phyloP scores from a whole-genome alignment of 2,329 filamentous ascomycete genomes.

The Chaetomiaceae sp. region DNA sequence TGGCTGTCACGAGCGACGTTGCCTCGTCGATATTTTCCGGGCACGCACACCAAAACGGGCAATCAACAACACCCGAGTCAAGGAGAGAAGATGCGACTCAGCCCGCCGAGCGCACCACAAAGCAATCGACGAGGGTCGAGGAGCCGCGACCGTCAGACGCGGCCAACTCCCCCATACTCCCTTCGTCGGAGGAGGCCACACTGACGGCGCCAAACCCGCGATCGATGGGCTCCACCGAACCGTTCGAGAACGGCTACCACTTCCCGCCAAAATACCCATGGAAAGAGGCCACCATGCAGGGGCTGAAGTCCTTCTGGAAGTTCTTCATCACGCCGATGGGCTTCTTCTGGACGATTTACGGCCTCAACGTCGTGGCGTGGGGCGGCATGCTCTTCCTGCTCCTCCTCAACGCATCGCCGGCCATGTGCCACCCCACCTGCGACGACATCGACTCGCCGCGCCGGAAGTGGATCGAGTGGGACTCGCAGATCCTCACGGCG shows the following conservation, averaged over 20 bases:
- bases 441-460: slow-evolving; percentile 69
- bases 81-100: background rate
- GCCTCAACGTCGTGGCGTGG: slow-evolving; percentile 81
- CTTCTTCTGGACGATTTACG: slow-evolving; percentile 73
- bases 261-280: slow-evolving; percentile 59
- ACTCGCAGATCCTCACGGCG: slow-evolving; percentile 76
- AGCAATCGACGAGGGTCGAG: background rate
- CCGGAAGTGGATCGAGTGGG: slow-evolving; percentile 79
- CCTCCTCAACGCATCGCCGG: slow-evolving; percentile 67
- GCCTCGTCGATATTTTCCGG: slow-evolving; percentile 36
- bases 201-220: slow-evolving; percentile 23
- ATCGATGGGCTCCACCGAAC: slow-evolving; percentile 31
- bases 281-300: slow-evolving; percentile 54
- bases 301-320: slow-evolving; percentile 59
- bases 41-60: slow-evolving; percentile 6
- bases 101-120: background rate
- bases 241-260: slow-evolving; percentile 61
- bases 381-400: slow-evolving; percentile 87
- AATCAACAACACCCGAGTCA: background rate
- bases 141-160: slow-evolving; percentile 9
- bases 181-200: slow-evolving; percentile 24
- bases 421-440: slow-evolving; percentile 68
- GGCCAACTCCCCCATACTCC: background rate
- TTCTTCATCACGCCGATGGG: slow-evolving; percentile 72
- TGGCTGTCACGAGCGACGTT: slow-evolving; percentile 43